Percentiles rank a stretch among this genome's conserved stretches.
Conservation (phyloP, 345 rosid species). For the sweet orange (Citrus sinensis) region DNA sequence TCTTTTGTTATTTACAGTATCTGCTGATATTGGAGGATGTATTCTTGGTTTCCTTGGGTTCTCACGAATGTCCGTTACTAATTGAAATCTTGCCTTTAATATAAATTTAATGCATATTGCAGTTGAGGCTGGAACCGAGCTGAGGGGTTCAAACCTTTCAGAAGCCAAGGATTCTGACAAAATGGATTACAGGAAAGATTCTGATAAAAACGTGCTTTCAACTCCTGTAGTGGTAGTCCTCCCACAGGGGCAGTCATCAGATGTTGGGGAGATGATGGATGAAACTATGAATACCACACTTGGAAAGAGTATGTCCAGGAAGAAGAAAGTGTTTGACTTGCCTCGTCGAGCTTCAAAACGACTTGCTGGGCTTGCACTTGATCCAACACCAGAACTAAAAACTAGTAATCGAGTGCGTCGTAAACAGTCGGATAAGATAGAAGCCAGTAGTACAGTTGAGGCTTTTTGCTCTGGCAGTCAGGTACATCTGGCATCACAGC, state of each 20-base stretch:
- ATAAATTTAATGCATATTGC: constrained; percentile 16
- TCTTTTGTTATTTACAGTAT: not conserved
- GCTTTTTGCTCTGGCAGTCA: constrained; percentile 18
- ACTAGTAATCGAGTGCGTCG: constrained; percentile 37
- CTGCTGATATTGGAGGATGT: not conserved
- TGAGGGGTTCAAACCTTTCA: constrained; percentile 28
- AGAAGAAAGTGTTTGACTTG: constrained; percentile 30
- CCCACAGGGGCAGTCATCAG: constrained; percentile 19
- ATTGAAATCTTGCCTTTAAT: constrained; percentile 13
- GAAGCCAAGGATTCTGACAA: constrained; percentile 25
- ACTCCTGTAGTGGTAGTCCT: constrained; percentile 21
- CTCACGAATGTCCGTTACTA: not conserved
- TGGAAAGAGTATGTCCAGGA: constrained; percentile 26
- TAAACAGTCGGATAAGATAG: constrained; percentile 29
- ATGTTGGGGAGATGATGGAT: constrained; percentile 21
- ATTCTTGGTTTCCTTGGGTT: not conserved
- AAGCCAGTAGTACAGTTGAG: constrained; percentile 18
- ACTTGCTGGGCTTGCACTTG: constrained; percentile 79
- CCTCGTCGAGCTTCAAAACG: constrained; percentile 83
- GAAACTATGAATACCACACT: constrained; percentile 21
- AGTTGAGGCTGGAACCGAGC: constrained; percentile 28
- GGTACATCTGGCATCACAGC: not conserved
- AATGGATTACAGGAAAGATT: constrained; percentile 29
- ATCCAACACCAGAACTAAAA: constrained; percentile 59
- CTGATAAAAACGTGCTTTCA: constrained; percentile 12